Base-by-base conservation (phyloP, 139 green algal genomes). In the Ettlia oleoabundans region DNA sequence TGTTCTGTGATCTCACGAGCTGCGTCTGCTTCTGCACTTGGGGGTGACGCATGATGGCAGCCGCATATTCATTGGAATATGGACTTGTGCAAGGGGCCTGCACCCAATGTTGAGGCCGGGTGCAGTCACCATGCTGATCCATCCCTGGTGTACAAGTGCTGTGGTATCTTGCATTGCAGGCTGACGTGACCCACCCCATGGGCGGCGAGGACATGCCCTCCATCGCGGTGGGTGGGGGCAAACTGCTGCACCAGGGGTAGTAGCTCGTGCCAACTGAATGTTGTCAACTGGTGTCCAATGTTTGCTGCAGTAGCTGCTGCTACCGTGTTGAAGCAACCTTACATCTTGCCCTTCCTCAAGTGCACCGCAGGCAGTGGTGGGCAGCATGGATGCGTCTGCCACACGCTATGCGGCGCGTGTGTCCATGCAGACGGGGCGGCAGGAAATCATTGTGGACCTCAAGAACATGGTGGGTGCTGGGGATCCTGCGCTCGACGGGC, bases 171-270 rank as follows among this genome's bases (percentile, higher is more conserved):
- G 15, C 67, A 19, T 6, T 43, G 41, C 51, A 67, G 53, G 88
- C 88, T 19, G 92, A 94, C 64, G 77, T 96, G 5, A 91, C 90
- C 1, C 91, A 92, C 76, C 91, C 92, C 28, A 82, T 85, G 52
- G 77, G 78, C 38, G 80, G 71, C 33, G 55, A 81, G 43, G 76
- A 53, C 26, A 78, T 81, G 63, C 91, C 89, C 18, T 90, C 88
- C 52, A 88, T 93, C 38, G 91, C 85, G 42, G 90, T 80, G 51
- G 37, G 65, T 15, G 35, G 65, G 63, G n/a, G n/a, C n/a, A n/a
- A n/a, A n/a, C n/a, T n/a, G n/a, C n/a, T n/a, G n/a, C n/a, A n/a
- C n/a, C n/a, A n/a, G n/a, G n/a, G n/a, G n/a, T n/a, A n/a, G n/a
- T n/a, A n/a, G n/a, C n/a, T n/a, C n/a, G n/a, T n/a, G n/a, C n/a